Evolutionary conservation across 1,284 basidiomycete species (phyloP).

Genomic region (Kwoniella shivajii): DNA sequence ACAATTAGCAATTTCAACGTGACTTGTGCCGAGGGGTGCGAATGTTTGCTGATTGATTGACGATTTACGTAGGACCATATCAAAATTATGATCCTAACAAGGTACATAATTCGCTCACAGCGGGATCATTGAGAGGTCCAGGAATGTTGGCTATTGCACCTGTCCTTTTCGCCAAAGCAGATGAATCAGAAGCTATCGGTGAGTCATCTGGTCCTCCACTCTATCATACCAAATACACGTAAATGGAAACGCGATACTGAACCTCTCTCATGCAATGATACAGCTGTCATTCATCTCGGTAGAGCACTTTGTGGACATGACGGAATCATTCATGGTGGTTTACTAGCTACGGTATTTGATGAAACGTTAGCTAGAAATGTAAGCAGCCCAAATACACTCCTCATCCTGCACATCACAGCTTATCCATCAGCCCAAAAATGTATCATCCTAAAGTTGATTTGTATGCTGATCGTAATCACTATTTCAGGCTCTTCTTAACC

Average conservation of each 20-base stretch:
- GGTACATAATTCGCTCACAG: conserved; percentile 73
- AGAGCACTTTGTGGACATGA: conserved; percentile 83
- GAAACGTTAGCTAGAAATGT: conserved; percentile 82
- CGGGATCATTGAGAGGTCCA: conserved; percentile 80
- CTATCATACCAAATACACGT: background rate
- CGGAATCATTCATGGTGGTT: conserved; percentile 89
- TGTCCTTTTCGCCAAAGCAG: conserved; percentile 69
- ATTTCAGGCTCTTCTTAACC: conserved; percentile 73
- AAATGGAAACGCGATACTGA: too few species aligned
- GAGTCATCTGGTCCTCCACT: conserved; percentile 15
- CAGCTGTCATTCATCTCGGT: conserved; percentile 76
- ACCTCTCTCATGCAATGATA: background rate
- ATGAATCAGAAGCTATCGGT: conserved; percentile 69
- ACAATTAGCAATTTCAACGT: background rate
- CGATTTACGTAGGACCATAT: conserved; percentile 65
- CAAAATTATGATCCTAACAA: conserved; percentile 65
- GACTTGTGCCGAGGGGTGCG: background rate
- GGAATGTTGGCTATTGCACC: conserved; percentile 78
- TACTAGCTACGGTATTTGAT: conserved; percentile 87
- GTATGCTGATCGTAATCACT: too few species aligned
- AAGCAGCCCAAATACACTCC: conserved; percentile 35
- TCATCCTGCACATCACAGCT: too few species aligned
- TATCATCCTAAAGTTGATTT: too few species aligned
- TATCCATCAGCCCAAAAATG: too few species aligned
- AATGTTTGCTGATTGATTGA: background rate